Conservation (phyloP, 2,329 filamentous ascomycete species). For the Orbilia oligospora region DNA sequence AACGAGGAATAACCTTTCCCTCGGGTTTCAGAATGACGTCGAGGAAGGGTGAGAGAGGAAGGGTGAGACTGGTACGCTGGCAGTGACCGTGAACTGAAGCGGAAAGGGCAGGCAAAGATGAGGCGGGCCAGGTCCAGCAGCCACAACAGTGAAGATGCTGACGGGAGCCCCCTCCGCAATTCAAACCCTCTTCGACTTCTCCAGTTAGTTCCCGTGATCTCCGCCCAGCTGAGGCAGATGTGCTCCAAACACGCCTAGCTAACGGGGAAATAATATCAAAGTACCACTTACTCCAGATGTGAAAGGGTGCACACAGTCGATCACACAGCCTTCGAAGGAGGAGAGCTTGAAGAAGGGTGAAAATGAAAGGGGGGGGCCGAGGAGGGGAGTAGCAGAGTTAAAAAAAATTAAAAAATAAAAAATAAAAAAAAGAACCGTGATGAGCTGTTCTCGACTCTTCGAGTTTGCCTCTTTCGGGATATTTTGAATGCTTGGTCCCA, state of each 20-base stretch:
- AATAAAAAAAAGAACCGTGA: neutral
- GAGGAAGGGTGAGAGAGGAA: neutral
- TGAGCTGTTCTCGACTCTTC: constrained; percentile 10
- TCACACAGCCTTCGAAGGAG: neutral
- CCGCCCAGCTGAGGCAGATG: constrained; percentile 19
- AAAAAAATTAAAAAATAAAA: constrained; percentile 1
- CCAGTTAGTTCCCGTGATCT: constrained; percentile 62
- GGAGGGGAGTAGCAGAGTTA: neutral
- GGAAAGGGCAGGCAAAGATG: constrained; percentile 8
- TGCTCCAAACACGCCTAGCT: constrained; percentile 12
- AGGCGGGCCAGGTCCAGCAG: constrained; percentile 12
- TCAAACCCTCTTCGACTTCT: constrained; percentile 3
- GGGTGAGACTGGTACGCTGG: neutral
- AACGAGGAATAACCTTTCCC: constrained; percentile 32
- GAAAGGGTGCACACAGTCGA: constrained; percentile 6
- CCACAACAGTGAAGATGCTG: constrained; percentile 3
- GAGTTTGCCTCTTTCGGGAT: constrained; percentile 5
- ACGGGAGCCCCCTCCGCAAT: constrained; percentile 19
- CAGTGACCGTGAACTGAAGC: constrained; percentile 25
- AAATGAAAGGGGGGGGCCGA: neutral
- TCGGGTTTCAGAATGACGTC: constrained; percentile 40
- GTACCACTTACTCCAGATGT: constrained; percentile 26
- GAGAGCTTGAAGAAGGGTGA: constrained; percentile 7
- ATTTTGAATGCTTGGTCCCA: constrained; percentile 6
- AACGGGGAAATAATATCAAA: constrained; percentile 16